Base-by-base conservation (phyloP, 2,329 filamentous ascomycete species). In the Chaetoscypha palmicola region DNA sequence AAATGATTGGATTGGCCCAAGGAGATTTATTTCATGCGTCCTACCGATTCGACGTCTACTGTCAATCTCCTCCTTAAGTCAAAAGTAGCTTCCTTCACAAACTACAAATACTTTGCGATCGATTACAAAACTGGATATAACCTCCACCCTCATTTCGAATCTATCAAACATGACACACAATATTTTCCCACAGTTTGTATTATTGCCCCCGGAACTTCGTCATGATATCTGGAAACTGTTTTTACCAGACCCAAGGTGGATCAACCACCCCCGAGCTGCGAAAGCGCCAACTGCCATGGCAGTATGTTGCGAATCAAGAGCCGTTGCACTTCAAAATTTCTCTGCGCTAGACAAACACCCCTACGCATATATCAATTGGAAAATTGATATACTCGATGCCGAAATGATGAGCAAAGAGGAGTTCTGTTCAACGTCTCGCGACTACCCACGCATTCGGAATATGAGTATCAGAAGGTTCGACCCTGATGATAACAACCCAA, bases 381-480 rank as follows among this genome's bases (percentile, higher is more conserved):
- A 28, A 30, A 17, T 5, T 16, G 37, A 39, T 11, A 39, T 39
- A 17, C 28, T 39, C 14, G 17, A 39, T 39, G 37, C 37, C 5
- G 37, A 39, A 16, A 30, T 39, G 14, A 16, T 39, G 10, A 26
- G 37, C 5, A 26, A 30, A 10, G 28, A 30, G 16, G 37, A 39
- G 16, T 30, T 12, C 14, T 16, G 20, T 17, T 22, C 31, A 12
- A 21, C 23, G 2, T 5, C 23, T 17, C 17, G 8, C 5, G 37
- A 39, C 3, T 30, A 30, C n/a, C 19, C 37, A 11, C 37, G 26
- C 16, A 39, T 39, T 30, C 37, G 23, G 12, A 39, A 39, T 20
- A 23, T 39, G 17, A 26, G 17, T 17, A 39, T 39, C 16, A 23
- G 37, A 19, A 26, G 37, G 12, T 39, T 39, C n/a, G 37, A 39